These are phyloP conservation scores for Colletotrichum sp. DNA, from an alignment of 2,329 filamentous ascomycete genomes.

Conservation along the genomic window DNA sequence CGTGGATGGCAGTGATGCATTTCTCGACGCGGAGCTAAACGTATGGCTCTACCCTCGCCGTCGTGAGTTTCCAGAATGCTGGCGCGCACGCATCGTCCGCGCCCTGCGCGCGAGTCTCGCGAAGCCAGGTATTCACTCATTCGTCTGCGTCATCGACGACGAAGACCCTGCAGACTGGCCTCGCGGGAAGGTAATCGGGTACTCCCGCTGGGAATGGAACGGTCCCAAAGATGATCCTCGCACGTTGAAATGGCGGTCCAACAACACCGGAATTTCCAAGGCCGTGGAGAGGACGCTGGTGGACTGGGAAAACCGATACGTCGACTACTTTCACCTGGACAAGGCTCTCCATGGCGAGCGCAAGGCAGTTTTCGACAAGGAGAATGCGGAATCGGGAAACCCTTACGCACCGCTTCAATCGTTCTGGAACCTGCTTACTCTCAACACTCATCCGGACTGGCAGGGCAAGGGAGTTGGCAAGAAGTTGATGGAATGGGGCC, in stretches of 20 bases:
- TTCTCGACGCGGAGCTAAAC: neutral
- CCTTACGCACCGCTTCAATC: neutral
- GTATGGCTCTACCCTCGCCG: neutral
- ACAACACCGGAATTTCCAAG: neutral
- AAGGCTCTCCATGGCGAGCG: neutral
- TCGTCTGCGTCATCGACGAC: neutral
- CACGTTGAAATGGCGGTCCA: neutral
- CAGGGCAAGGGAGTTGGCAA: neutral
- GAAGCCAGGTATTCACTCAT: neutral
- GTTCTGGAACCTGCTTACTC: neutral
- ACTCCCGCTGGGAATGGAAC: neutral
- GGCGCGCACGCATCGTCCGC: neutral
- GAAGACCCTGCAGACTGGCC: neutral
- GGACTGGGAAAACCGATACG: neutral
- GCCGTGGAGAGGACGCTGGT: neutral
- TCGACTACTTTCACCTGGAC: neutral
- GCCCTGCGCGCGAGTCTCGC: neutral
- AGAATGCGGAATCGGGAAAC: neutral
- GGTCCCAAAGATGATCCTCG: neutral
- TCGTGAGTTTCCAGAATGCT: neutral
- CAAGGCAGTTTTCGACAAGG: neutral
- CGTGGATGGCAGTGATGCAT: neutral
- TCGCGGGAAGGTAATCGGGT: neutral
- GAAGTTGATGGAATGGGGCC: neutral
- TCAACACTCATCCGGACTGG: neutral